A percentile compares a stretch with the other conserved stretches of the same genome.
Conservation (phyloP, 2,329 filamentous ascomycete species). For the Scytalidium lignicola region DNA sequence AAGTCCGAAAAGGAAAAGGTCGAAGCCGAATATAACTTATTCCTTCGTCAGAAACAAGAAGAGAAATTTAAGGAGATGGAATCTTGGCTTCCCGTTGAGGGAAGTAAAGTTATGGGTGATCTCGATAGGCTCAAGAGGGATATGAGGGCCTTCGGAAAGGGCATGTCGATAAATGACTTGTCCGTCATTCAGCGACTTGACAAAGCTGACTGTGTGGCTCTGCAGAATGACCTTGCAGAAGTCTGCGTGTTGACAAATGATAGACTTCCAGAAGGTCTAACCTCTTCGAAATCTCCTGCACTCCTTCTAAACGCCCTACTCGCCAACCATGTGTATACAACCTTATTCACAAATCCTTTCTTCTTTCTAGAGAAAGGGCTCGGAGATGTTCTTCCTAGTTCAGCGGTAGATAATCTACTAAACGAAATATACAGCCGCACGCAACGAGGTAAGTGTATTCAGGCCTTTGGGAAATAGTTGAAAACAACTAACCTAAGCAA, state of each 20-base stretch:
- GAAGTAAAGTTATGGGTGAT: slow-evolving; percentile 5
- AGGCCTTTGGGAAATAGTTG: too few species aligned
- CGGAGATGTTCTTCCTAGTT: too few species aligned
- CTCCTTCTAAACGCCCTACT: slow-evolving; percentile 15
- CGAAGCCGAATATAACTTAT: not conserved
- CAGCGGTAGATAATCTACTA: not conserved
- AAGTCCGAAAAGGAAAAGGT: not conserved
- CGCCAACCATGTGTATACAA: slow-evolving; percentile 7
- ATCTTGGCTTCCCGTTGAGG: slow-evolving; percentile 12
- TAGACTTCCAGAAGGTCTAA: slow-evolving; percentile 3
- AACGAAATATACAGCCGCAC: slow-evolving; percentile 5
- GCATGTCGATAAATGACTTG: not conserved
- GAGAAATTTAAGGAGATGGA: slow-evolving; percentile 9
- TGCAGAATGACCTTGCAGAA: too few species aligned
- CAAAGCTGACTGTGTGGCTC: too few species aligned
- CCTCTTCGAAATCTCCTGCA: not conserved
- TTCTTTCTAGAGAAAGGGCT: slow-evolving; percentile 4
- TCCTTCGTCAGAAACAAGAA: slow-evolving; percentile 12
- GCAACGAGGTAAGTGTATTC: slow-evolving; percentile 9
- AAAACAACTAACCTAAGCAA: not conserved
- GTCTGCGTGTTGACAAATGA: slow-evolving; percentile 2
- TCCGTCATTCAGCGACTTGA: not conserved
- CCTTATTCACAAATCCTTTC: slow-evolving; percentile 9
- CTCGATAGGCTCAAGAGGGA: slow-evolving; percentile 8
- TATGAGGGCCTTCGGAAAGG: slow-evolving; percentile 10